phyloP scores from a whole-genome alignment of 495 filamentous ascomycete species.

The Neurospora intermedia region DNA sequence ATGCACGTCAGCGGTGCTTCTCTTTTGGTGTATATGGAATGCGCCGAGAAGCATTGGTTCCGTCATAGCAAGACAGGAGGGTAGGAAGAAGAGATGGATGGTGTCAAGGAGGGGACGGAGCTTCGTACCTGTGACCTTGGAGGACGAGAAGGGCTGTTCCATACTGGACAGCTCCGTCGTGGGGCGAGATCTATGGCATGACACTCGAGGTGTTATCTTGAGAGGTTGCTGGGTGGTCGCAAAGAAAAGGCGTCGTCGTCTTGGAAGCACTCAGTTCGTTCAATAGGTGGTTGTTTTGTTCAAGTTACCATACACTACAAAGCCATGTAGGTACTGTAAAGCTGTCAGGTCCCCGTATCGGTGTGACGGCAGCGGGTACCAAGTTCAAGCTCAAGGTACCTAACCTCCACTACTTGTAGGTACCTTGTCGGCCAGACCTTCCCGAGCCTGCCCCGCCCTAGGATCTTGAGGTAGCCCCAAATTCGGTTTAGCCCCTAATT shows the following conservation, averaged over 20 bases:
- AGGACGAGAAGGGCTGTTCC: slow-evolving; percentile 54
- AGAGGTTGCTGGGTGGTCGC: not conserved
- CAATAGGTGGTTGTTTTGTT: not conserved
- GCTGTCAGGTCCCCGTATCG: not conserved
- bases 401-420: too few relatives aligned
- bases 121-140: slow-evolving; percentile 57
- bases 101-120: not conserved
- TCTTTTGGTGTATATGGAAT: not conserved
- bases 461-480: not conserved
- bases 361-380: not conserved
- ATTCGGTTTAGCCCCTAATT: not conserved
- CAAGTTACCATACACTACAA: not conserved
- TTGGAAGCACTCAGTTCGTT: not conserved
- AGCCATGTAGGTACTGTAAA: not conserved
- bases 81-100: slow-evolving; percentile 2
- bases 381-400: not conserved
- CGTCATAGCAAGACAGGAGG: not conserved
- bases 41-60: not conserved
- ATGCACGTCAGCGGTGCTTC: not conserved
- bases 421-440: not conserved
- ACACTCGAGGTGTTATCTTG: slow-evolving; percentile 1
- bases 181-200: slow-evolving; percentile 17
- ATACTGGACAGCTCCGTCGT: slow-evolving; percentile 33
- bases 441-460: not conserved
- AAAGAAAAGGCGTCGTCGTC: not conserved